Evolutionary conservation across 495 filamentous ascomycete species (phyloP), one percentile per base, ranked within the genome.

Genomic region (Articulospora tetracladia): DNA sequence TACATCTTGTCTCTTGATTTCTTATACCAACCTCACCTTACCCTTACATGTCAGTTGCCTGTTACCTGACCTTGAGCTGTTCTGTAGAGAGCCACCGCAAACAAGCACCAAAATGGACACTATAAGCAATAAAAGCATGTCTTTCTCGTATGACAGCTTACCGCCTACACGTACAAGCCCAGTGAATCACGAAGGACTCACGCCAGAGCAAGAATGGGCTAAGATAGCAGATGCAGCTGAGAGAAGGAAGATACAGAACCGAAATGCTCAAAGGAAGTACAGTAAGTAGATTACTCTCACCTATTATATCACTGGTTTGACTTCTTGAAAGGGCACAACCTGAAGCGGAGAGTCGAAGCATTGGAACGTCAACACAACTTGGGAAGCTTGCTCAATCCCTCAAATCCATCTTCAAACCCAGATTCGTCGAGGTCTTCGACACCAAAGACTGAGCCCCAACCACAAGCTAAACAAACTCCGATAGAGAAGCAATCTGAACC

Each of bases 161-260:
- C 39, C 39, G 17, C 39, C 39, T 11, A 12, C 17, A 19, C 39
- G 39, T 3, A 3, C 39, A 44, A 19, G 3, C 11, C n/a, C 39
- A 8, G 39, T 44, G 17, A 44, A 44, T 17, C 39, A 44, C 15
- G 39, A 44, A 44, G 39, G 39, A 3, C 39, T 44, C 39, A 44
- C 39, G 26, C 55, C 36, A 26, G 55, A 58, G 34, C 49, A 60
- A 24, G 46, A 53, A 20, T 60, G 57, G 57, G 65, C 68, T 20
- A 70, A 73, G 60, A 64, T 72, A 39, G 64, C 69, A 20, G 68
- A 73, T 65, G 66, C 68, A 53, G 68, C 70, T 10, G 71, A 73
- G 68, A 53, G 71, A 41, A 72, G 71, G 63, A 73, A 68, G 62
- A 69, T 74, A 24, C 72, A 73, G 55, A 74, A 74, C 53, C 72